Evolutionary conservation across 73 alveolate species (phyloP), one percentile per base, ranked within the genome.

Genomic region (Stentor coeruleus): DNA sequence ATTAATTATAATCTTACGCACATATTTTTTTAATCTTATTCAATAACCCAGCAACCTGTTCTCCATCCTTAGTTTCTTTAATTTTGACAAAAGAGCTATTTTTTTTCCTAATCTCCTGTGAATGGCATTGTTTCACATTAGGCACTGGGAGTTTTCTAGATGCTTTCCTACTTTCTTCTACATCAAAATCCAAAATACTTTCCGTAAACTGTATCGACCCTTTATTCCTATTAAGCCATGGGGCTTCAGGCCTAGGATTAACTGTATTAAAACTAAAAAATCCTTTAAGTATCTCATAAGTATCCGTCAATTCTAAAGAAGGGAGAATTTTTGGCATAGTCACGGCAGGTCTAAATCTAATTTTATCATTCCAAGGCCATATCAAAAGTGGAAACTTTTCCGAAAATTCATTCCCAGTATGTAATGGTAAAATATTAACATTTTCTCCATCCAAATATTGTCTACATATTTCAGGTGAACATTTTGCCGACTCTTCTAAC

Each of bases 181-280:
- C 11, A 1, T 66, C 79, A 14, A 66, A 20, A 33, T 66, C 79
- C 0, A 66, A 20, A 0, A 66, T 66, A 20, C 49, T 28, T 20
- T 66, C 79, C 14, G 79, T 66, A 33, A 66, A 66, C 2, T 66
- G 79, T 28, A 66, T 66, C 1, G 42, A 26, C 33, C 79, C 79
- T 11, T 31, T 20, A 20, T 14, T 1, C 15, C 79, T 20, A 31
- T 66, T 66, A 20, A 66, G n/a, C 79, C 79, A 66, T 26, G 79
- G 79, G 15, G 79, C 79, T 2, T 66, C 79, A 66, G 79, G 79
- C 39, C 37, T 20, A 66, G 79, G 79, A 15, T 20, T 20, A 31
- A 66, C 79, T 26, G n/a, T 66, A 11, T 20, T 15, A 66, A 66
- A 11, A 26, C 49, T 11, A 33, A 66, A 33, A 66, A 20, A 33